Percentiles rank a stretch among this genome's conserved stretches.
Evolutionary conservation across 1,284 basidiomycete genomes (phyloP).

Genomic region (Hypsizygus ulmarius): DNA sequence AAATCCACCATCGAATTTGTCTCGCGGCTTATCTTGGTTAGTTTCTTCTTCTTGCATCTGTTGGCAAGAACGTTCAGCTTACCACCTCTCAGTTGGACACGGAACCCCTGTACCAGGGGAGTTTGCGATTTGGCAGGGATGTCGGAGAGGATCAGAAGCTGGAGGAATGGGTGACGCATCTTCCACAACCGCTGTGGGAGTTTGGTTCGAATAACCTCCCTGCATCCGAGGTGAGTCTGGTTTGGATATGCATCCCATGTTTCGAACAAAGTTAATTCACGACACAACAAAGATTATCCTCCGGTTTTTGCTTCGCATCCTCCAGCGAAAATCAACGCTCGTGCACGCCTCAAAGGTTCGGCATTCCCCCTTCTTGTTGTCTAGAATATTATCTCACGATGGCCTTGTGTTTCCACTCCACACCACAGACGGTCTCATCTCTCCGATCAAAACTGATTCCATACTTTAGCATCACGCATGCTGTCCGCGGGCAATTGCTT

Average conservation of each 20-base stretch:
- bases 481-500: slow-evolving; percentile 60
- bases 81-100: slow-evolving; percentile 53
- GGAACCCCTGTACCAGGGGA: slow-evolving; percentile 51
- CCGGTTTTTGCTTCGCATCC: slow-evolving; percentile 57
- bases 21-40: slow-evolving; percentile 63
- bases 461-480: slow-evolving; percentile 75
- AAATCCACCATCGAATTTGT: slow-evolving; percentile 70
- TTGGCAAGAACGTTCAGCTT: slow-evolving; percentile 3
- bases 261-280: slow-evolving; percentile 8
- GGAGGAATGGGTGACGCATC: slow-evolving; percentile 62
- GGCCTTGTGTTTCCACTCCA: slow-evolving; percentile 16
- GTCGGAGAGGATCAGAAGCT: slow-evolving; percentile 38
- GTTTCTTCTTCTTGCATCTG: slow-evolving; percentile 22
- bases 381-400: slow-evolving; percentile 9
- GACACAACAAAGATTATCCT: slow-evolving; percentile 51
- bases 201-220: slow-evolving; percentile 55
- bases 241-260: neutral
- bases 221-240: slow-evolving; percentile 52
- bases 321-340: slow-evolving; percentile 52
- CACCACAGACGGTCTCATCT: slow-evolving; percentile 38
- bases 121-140: slow-evolving; percentile 40
- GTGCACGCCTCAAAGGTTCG: slow-evolving; percentile 40
- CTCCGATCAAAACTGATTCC: slow-evolving; percentile 65
- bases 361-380: slow-evolving; percentile 15
- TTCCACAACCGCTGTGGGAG: slow-evolving; percentile 85